A percentile compares a stretch with the other conserved stretches of the same genome.
Evolutionary conservation across 768 basidiomycete species (phyloP).

Genomic region (Pholiota molesta): DNA sequence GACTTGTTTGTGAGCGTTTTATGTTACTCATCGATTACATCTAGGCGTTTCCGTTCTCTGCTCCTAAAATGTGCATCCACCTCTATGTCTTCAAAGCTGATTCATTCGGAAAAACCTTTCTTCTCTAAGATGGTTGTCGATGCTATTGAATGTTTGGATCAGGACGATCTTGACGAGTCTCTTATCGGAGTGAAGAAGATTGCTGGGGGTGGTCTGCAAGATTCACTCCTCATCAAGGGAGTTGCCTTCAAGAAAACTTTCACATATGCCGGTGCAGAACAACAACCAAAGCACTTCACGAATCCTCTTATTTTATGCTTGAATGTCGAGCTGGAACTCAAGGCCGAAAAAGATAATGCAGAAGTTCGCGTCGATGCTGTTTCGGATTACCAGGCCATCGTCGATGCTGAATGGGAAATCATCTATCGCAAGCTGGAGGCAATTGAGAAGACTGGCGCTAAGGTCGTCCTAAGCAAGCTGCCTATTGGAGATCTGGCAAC

Average conservation of each 20-base stretch:
- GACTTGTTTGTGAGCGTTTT: conserved; percentile 4
- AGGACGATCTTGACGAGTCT: conserved; percentile 91
- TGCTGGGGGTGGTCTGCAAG: conserved; percentile 96
- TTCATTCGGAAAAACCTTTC: conserved; percentile 98
- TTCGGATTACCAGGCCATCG: conserved; percentile 98
- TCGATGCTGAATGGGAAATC: conserved; percentile 99
- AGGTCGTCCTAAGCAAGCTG: conserved; percentile 96
- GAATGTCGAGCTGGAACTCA: conserved; percentile 97
- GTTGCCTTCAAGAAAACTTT: conserved; percentile 99
- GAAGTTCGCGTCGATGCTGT: conserved; percentile 97
- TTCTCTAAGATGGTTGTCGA: conserved; percentile 99
- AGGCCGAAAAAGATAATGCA: conserved; percentile 99
- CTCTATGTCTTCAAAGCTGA: conserved; percentile 99
- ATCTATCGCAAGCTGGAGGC: conserved; percentile 97
- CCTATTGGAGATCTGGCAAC: conserved; percentile 99
- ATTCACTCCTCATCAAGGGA: conserved; percentile 85
- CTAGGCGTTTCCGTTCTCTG: conserved; percentile 89
- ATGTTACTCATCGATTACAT: conserved; percentile 18
- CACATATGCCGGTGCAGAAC: conserved; percentile 98
- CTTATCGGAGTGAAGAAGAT: conserved; percentile 98
- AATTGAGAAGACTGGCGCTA: conserved; percentile 94
- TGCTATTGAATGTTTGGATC: conserved; percentile 91
- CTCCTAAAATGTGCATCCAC: conserved; percentile 96
- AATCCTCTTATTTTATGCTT: conserved; percentile 90
- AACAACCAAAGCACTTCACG: conserved; percentile 93